Evolutionary conservation across 495 filamentous ascomycete genomes (phyloP).

Genomic region (Aspergillus egyptiacus): DNA sequence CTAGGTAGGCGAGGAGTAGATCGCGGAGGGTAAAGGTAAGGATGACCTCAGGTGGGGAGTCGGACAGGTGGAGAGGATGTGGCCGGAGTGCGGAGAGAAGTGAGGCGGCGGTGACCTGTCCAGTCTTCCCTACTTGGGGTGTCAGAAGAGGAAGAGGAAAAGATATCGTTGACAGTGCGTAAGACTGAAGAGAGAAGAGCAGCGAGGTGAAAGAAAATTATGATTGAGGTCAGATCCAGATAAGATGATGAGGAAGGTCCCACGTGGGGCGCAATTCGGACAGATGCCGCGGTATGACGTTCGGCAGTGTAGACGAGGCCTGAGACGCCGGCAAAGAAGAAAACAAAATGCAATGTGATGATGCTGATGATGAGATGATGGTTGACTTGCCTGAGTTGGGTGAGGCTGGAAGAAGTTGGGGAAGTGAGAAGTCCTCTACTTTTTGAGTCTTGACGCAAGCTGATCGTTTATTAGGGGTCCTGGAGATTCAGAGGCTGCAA

Average conservation of each 20-base stretch:
- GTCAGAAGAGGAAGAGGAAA: neutral
- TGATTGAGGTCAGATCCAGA: constrained; percentile 5
- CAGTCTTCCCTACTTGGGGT: too few species aligned
- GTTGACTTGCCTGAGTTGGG: neutral
- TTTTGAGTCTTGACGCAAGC: neutral
- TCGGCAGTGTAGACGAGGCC: constrained; percentile 15
- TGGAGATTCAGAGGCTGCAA: neutral
- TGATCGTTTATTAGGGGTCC: constrained; percentile 2
- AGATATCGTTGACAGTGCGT: neutral
- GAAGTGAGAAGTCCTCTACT: neutral
- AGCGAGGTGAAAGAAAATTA: constrained; percentile 5
- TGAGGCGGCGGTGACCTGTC: too few species aligned
- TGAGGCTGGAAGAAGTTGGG: neutral
- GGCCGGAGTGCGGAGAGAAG: neutral
- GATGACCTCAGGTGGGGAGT: neutral
- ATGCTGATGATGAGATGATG: constrained; percentile 1
- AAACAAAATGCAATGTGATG: neutral
- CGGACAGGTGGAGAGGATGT: neutral
- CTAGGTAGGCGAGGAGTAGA: neutral
- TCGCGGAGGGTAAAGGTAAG: neutral
- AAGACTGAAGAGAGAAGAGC: neutral
- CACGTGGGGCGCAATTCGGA: constrained; percentile 21
- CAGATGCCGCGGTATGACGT: constrained; percentile 25
- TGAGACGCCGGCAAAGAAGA: neutral
- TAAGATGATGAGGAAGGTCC: constrained; percentile 8